These are phyloP conservation scores for Diaporthe vaccinii DNA, from an alignment of 2,329 filamentous ascomycete genomes.

Conservation along the genomic window DNA sequence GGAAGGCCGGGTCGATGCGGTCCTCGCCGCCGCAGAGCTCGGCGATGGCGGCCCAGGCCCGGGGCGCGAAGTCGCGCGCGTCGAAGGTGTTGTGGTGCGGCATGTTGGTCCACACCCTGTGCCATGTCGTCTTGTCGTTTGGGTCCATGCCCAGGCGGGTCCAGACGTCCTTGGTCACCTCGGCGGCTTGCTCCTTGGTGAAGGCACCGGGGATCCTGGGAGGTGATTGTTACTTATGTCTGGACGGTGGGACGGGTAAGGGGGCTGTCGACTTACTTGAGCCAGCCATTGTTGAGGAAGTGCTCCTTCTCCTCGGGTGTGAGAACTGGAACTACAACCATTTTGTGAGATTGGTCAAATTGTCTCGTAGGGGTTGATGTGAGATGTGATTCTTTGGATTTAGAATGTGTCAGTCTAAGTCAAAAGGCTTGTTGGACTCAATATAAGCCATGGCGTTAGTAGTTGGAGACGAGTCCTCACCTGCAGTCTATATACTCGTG, in stretches of 20 bases:
- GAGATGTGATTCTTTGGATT: not conserved
- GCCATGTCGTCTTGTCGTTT: constrained; percentile 75
- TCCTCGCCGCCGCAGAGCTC: constrained; percentile 75
- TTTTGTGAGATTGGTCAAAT: not conserved
- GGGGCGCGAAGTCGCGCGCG: constrained; percentile 70
- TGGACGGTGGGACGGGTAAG: not conserved
- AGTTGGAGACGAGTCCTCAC: not conserved
- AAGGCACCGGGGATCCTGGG: constrained; percentile 52
- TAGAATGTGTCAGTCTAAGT: not conserved
- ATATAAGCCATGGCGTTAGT: not conserved
- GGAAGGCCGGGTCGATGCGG: constrained; percentile 60
- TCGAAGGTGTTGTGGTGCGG: constrained; percentile 69
- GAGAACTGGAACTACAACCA: constrained; percentile 46
- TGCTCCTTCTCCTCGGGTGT: constrained; percentile 57
- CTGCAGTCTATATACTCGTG: constrained; percentile 16
- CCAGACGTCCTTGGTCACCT: constrained; percentile 66
- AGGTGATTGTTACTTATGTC: constrained; percentile 43
- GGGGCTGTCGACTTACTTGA: constrained; percentile 47
- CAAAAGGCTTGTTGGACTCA: not conserved
- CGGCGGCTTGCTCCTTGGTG: constrained; percentile 53
- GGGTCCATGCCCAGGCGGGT: constrained; percentile 75
- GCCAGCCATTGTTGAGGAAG: constrained; percentile 56
- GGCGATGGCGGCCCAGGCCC: constrained; percentile 76
- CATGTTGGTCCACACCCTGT: constrained; percentile 74
- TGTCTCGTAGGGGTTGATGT: not conserved